These are phyloP conservation scores for Thozetella sp. DNA, from an alignment of 495 filamentous ascomycete species.

Conservation along the genomic window DNA sequence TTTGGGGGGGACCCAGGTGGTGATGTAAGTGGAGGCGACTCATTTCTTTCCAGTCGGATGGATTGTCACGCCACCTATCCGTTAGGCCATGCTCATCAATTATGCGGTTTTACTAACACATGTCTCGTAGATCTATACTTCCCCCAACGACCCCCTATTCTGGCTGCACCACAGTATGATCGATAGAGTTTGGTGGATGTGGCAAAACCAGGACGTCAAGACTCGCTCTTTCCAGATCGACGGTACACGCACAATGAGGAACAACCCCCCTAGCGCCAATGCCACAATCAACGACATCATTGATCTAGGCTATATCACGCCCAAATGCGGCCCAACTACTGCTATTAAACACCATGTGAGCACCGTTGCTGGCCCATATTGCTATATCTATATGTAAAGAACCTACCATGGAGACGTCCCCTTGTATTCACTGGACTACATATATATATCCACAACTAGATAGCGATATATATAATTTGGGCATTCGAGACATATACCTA, in stretches of 20 bases:
- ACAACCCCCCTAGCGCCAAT: slow-evolving; percentile 9
- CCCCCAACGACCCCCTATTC: slow-evolving; percentile 1
- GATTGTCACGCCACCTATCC: too few relatives aligned
- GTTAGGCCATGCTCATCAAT: too few relatives aligned
- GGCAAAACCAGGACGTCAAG: slow-evolving; percentile 2
- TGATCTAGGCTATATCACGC: slow-evolving; percentile 7
- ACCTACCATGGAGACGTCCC: too few relatives aligned
- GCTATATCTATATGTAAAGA: slow-evolving; percentile 15
- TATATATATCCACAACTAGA: too few relatives aligned
- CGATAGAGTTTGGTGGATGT: neutral
- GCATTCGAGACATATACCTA: too few relatives aligned
- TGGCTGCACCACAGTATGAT: neutral
- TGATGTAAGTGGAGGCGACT: neutral
- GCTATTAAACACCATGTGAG: slow-evolving; percentile 3
- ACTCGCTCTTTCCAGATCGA: neutral
- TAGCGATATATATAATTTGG: too few relatives aligned
- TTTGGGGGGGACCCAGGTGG: neutral
- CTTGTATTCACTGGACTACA: too few relatives aligned
- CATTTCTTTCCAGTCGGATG: neutral
- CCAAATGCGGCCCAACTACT: neutral
- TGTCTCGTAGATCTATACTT: slow-evolving; percentile 4
- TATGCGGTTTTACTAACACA: too few relatives aligned
- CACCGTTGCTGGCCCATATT: slow-evolving; percentile 9
- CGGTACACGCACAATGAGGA: slow-evolving; percentile 12
- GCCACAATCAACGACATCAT: slow-evolving; percentile 15